A percentile compares a stretch with the other conserved stretches of the same genome.
phyloP scores from a whole-genome alignment of 2,329 filamentous ascomycete genomes.

The Parafenestella ontariensis region DNA sequence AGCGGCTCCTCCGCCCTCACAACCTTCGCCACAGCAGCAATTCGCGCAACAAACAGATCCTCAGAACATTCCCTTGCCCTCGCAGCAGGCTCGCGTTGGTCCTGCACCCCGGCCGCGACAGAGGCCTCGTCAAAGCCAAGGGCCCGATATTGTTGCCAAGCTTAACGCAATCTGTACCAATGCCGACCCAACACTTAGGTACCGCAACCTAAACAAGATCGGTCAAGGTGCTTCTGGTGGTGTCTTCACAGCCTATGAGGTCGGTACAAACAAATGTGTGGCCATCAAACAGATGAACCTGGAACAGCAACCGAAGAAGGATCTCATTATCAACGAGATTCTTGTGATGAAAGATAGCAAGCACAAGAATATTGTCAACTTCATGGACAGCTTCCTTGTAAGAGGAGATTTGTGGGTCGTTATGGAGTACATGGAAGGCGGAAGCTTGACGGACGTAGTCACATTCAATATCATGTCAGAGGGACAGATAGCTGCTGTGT shows the following conservation, averaged over 20 bases:
- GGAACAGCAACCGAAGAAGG: slow-evolving; percentile 98
- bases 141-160: slow-evolving; percentile 80
- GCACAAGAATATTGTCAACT: slow-evolving; percentile 98
- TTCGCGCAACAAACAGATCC: slow-evolving; percentile 50
- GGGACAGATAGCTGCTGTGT: slow-evolving; percentile 94
- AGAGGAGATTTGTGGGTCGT: slow-evolving; percentile 95
- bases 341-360: slow-evolving; percentile 99
- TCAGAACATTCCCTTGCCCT: slow-evolving; percentile 54
- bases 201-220: slow-evolving; percentile 89
- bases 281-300: slow-evolving; percentile 99
- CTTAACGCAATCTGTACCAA: slow-evolving; percentile 90
- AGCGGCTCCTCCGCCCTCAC: slow-evolving; percentile 52
- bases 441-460: slow-evolving; percentile 95
- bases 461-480: slow-evolving; percentile 99
- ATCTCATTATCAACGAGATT: slow-evolving; percentile 98
- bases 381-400: slow-evolving; percentile 94
- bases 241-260: slow-evolving; percentile 90
- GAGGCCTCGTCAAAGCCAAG: slow-evolving; percentile 78
- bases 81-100: slow-evolving; percentile 59
- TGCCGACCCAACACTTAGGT: slow-evolving; percentile 87
- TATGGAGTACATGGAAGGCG: slow-evolving; percentile 99
- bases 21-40: slow-evolving; percentile 60
- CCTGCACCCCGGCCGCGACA: slow-evolving; percentile 75
- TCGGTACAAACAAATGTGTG: slow-evolving; percentile 82
- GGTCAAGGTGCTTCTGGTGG: slow-evolving; percentile 96